These are phyloP conservation scores for Ascochyta pisi DNA, from an alignment of 2,329 filamentous ascomycete species.

Conservation along the genomic window DNA sequence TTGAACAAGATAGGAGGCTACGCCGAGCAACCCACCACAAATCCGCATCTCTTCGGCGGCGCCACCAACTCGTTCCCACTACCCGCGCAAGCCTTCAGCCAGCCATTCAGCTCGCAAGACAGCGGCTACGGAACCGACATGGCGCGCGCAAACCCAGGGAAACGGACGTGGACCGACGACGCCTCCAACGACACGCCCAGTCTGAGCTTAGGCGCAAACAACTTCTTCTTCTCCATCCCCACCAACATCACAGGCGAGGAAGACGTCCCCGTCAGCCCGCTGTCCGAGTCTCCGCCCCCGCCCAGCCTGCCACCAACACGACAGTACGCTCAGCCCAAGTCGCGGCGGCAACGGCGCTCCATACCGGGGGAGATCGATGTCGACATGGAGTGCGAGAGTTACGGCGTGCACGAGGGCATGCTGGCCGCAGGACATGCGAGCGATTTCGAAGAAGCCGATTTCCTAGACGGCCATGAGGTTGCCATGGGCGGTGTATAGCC, in stretches of 20 bases:
- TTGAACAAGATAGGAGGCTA: slow-evolving; percentile 77
- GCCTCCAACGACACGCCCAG: slow-evolving; percentile 25
- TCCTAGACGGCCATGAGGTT: slow-evolving; percentile 50
- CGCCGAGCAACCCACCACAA: slow-evolving; percentile 62
- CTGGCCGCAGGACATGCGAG: slow-evolving; percentile 46
- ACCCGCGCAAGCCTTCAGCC: slow-evolving; percentile 42
- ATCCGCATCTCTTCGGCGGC: slow-evolving; percentile 44
- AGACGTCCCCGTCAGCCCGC: slow-evolving; percentile 45
- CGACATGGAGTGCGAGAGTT: slow-evolving; percentile 34
- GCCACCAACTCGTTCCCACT: slow-evolving; percentile 42
- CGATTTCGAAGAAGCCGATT: slow-evolving; percentile 75
- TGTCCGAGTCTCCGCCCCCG: slow-evolving; percentile 38
- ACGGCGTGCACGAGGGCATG: slow-evolving; percentile 43
- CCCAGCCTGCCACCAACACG: slow-evolving; percentile 24
- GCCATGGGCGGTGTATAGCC: slow-evolving; percentile 44
- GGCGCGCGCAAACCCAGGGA: slow-evolving; percentile 42
- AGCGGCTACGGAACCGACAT: slow-evolving; percentile 38
- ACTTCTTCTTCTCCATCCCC: slow-evolving; percentile 38
- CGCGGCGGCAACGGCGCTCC: slow-evolving; percentile 17
- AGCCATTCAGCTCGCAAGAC: slow-evolving; percentile 41
- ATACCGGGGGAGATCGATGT: slow-evolving; percentile 25
- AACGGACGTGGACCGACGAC: slow-evolving; percentile 54
- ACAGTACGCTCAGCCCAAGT: slow-evolving; percentile 41
- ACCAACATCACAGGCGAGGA: slow-evolving; percentile 33
- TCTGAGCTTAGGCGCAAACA: slow-evolving; percentile 20